A percentile compares a stretch with the other conserved stretches of the same genome.
phyloP scores from a whole-genome alignment of 805 yeast species.

The Candida golubevii region DNA sequence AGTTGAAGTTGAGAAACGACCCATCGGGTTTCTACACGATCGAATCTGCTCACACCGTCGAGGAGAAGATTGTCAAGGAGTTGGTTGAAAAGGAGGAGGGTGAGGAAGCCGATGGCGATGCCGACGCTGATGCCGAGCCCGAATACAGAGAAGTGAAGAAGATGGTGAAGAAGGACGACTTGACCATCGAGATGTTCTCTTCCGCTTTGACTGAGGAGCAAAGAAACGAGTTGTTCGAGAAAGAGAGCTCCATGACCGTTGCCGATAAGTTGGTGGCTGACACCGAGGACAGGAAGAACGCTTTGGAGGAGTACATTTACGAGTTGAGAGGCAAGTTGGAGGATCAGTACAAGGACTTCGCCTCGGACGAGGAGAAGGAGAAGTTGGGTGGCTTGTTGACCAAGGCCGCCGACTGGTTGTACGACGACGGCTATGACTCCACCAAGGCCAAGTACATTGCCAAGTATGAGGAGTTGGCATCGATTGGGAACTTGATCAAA shows the following conservation, averaged over 20 bases:
- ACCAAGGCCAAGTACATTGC: slow-evolving; percentile 96
- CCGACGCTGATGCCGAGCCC: slow-evolving; percentile 68
- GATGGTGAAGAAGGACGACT: slow-evolving; percentile 84
- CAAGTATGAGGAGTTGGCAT: slow-evolving; percentile 93
- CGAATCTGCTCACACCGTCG: slow-evolving; percentile 92
- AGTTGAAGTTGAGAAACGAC: slow-evolving; percentile 93
- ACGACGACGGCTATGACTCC: slow-evolving; percentile 95
- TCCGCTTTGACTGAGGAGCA: slow-evolving; percentile 54
- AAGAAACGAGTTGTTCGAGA: slow-evolving; percentile 66
- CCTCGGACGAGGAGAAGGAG: slow-evolving; percentile 85
- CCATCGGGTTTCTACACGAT: slow-evolving; percentile 93
- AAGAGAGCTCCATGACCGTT: slow-evolving; percentile 77
- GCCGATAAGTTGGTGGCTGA: slow-evolving; percentile 96
- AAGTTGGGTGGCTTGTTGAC: slow-evolving; percentile 67
- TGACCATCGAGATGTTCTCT: slow-evolving; percentile 56
- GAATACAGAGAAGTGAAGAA: slow-evolving; percentile 87
- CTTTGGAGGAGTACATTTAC: slow-evolving; percentile 97
- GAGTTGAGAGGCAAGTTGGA: slow-evolving; percentile 96
- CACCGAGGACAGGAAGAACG: slow-evolving; percentile 98
- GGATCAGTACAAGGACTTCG: slow-evolving; percentile 83
- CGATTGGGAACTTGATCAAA: slow-evolving; percentile 89
- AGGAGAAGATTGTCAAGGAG: slow-evolving; percentile 87
- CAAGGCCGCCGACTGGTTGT: slow-evolving; percentile 96
- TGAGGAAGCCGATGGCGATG: slow-evolving; percentile 45
- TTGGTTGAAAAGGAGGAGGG: slow-evolving; percentile 56